phyloP scores from a whole-genome alignment of 2,329 filamentous ascomycete genomes.

The Fusarium fracticaudum region DNA sequence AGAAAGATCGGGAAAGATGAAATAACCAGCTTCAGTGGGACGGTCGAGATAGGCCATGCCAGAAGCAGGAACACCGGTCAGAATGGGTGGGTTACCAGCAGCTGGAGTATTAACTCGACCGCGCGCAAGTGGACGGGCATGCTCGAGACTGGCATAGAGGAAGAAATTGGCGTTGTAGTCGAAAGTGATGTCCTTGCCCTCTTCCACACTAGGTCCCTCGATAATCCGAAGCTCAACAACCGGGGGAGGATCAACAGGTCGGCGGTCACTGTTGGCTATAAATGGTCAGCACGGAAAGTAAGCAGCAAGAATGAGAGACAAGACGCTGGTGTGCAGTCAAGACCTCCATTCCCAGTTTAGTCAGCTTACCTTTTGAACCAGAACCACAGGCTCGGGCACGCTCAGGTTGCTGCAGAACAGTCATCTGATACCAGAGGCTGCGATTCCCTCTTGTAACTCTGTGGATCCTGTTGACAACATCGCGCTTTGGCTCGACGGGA shows the following conservation, averaged over 20 bases:
- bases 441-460: constrained; percentile 75
- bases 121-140: constrained; percentile 83
- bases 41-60: constrained; percentile 96
- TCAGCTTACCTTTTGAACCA: constrained; percentile 85
- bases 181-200: constrained; percentile 80
- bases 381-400: constrained; percentile 94
- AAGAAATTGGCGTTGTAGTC: constrained; percentile 98
- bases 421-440: constrained; percentile 81
- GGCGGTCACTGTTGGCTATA: constrained; percentile 70
- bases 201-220: constrained; percentile 72
- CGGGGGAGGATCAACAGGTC: constrained; percentile 92
- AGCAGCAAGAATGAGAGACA: not conserved
- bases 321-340: not conserved
- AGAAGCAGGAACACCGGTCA: constrained; percentile 94
- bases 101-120: constrained; percentile 75
- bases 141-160: constrained; percentile 90
- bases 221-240: constrained; percentile 91
- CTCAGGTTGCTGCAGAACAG: constrained; percentile 92
- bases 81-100: constrained; percentile 79
- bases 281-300: constrained; percentile 24
- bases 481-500: constrained; percentile 44
- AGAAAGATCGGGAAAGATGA: constrained; percentile 96
- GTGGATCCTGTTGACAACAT: constrained; percentile 58
- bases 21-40: constrained; percentile 83
- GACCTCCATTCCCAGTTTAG: not conserved